Base-by-base conservation (phyloP, 1,284 basidiomycete genomes). In the Trichosporon sp. region DNA sequence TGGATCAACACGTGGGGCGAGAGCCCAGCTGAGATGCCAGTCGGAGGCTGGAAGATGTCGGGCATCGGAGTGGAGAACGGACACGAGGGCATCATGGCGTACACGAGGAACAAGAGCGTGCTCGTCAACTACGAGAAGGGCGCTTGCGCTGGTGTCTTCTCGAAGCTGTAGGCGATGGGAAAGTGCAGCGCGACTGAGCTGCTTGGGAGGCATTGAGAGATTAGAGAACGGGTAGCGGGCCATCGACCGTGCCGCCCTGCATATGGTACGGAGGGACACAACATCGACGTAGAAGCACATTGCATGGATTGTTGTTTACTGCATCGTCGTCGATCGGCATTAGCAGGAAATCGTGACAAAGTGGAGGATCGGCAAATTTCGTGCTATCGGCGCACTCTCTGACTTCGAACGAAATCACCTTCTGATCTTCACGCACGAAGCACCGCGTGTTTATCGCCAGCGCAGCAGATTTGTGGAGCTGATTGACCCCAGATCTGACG, bases 1-100 rank as follows among this genome's bases (percentile, higher is more conserved):
- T 60, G 61, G 65, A 59, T 59, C 56, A 65, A 64, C 65, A 68
- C 66, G n/a, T 68, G 66, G 66, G 66, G 66, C 66, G 66, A 68
- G 62, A 61, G 59, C 14, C 66, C 66, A 0, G 66, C 66, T 1
- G 66, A 68, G 44, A 68, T 68, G 66, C 66, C 66, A 2, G 66
- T 68, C 16, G 66, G 66, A 16, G 66, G 66, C 8, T 68, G 66
- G 66, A 68, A 68, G 60, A 59, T 68, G 66, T 61, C 59, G 21
- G 66, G 66, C 5, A 19, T 68, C 34, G 66, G 66, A 3, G 56
- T 68, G 8, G 66, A 68, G 60, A 68, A 68, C 40, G 66, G 66
- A 8, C 63, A 65, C 49, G 64, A 68, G 61, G 66, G 66, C 9
- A 68, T 68, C 60, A 58, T 44, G 33, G 62, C 62, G 40, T 68